Percentiles rank a stretch among this genome's conserved stretches.
Evolutionary conservation across 2,329 filamentous ascomycete genomes (phyloP).

Genomic region (Cladosporium oxysporum): DNA sequence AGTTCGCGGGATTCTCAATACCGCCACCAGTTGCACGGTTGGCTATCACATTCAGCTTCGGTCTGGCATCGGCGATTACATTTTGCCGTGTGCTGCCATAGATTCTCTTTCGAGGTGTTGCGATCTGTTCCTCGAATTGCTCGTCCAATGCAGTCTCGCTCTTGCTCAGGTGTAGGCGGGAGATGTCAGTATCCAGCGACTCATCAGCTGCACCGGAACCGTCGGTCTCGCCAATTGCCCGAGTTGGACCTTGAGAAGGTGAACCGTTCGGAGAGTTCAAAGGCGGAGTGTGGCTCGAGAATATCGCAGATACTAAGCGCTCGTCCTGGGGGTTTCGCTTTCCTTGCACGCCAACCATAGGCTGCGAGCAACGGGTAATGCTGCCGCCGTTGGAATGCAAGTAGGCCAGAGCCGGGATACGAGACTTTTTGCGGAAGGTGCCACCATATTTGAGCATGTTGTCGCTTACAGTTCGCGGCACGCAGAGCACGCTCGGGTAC

Average conservation of each 20-base stretch:
- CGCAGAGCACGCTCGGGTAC: constrained; percentile 81
- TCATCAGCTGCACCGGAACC: constrained; percentile 3
- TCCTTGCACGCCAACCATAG: constrained; percentile 74
- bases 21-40: constrained; percentile 93
- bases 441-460: constrained; percentile 93
- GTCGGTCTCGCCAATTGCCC: not conserved
- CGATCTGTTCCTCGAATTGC: constrained; percentile 20
- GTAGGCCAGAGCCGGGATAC: constrained; percentile 88
- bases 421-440: constrained; percentile 81
- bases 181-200: constrained; percentile 11
- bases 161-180: constrained; percentile 21
- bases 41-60: constrained; percentile 88
- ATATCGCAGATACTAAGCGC: constrained; percentile 88
- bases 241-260: constrained; percentile 16
- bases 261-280: constrained; percentile 22
- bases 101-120: constrained; percentile 44
- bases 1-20: constrained; percentile 97
- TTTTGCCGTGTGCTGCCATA: constrained; percentile 94
- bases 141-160: constrained; percentile 27
- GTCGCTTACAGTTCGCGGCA: constrained; percentile 90
- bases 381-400: constrained; percentile 98
- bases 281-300: constrained; percentile 60
- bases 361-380: constrained; percentile 92
- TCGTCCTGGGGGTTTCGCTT: constrained; percentile 96
- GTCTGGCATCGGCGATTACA: constrained; percentile 91